Base-by-base conservation (phyloP, 2,329 filamentous ascomycete genomes). In the Ophiognomonia clavigignenti-juglandacearum region DNA sequence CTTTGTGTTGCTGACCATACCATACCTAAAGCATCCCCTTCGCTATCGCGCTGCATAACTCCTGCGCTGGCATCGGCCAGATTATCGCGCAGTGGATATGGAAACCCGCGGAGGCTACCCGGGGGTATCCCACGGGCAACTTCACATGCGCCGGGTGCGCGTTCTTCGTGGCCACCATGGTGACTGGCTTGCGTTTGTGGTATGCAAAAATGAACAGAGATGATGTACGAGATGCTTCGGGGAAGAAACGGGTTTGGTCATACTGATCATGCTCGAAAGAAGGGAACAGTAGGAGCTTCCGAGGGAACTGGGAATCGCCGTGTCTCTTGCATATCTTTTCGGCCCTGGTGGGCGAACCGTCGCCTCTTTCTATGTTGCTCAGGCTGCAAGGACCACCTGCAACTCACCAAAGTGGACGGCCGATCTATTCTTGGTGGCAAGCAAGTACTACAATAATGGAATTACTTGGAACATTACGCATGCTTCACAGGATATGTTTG, bases 51-150 rank as follows among this genome's bases (percentile, higher is more conserved):
- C 46, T 68, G 22, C 61, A 68, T 44, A 68, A 68, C 42, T 62
- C 59, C 1, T 62, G 59, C 20, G 64, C 64, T 3, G 65, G 66
- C 0, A 54, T 68, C 6, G 61, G 62, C 3, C 63, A 66, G 50
- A 64, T 69, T 14, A 64, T 69, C 19, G 61, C 64, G 1, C 63
- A 67, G 50, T 68, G 65, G 65, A 68, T 68, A 11, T 68, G 65
- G 65, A 62, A 57, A 24, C 53, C 56, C 6, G 50, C 45, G 3
- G 62, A 67, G 46, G 56, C 56, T 4, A 26, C 34, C 0, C 31
- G 37, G 3, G 65, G 65, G 0, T 69, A 64, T 50, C 66, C 65
- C 2, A 68, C 65, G 0, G 64, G 66, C 0, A 68, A 68, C 26
- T 64, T 69, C 45, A 62, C 64, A 2, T 70, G 68, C 50, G 64